Conservation (phyloP, 345 rosid species). For the Psidium friedrichsthalianum region DNA sequence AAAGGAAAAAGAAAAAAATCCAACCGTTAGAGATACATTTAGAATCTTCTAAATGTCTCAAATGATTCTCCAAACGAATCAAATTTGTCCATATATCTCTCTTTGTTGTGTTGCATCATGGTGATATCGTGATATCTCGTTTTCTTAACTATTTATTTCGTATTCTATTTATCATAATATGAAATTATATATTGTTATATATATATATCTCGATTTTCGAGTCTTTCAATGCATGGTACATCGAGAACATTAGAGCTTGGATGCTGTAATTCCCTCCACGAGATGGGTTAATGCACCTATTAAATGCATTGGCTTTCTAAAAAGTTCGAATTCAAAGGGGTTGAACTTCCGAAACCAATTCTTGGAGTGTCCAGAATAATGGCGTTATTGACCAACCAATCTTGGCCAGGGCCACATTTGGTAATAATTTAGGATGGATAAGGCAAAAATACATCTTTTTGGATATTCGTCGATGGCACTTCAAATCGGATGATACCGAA, state of each 20-base stretch:
- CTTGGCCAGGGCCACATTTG: background rate
- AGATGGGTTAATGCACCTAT: background rate
- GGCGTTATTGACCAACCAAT: background rate
- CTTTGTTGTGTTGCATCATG: rapidly evolving
- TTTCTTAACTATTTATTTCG: background rate
- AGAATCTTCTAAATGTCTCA: background rate
- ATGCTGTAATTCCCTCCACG: background rate
- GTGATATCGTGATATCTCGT: background rate
- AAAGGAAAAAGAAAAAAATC: background rate
- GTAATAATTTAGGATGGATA: background rate
- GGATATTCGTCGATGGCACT: background rate
- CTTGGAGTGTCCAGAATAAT: background rate
- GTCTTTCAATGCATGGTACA: background rate
- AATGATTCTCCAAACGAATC: background rate
- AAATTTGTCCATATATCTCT: background rate
- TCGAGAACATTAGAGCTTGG: rapidly evolving
- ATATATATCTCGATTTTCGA: background rate
- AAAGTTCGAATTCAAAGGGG: background rate
- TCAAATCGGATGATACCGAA: background rate
- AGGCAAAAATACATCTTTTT: background rate
- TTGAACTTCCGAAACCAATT: background rate
- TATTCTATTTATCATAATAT: background rate
- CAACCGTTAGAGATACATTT: background rate
- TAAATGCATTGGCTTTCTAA: background rate
- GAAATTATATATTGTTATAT: background rate